Evolutionary conservation across 495 filamentous ascomycete genomes (phyloP).

Genomic region (Margaritispora aquatica): DNA sequence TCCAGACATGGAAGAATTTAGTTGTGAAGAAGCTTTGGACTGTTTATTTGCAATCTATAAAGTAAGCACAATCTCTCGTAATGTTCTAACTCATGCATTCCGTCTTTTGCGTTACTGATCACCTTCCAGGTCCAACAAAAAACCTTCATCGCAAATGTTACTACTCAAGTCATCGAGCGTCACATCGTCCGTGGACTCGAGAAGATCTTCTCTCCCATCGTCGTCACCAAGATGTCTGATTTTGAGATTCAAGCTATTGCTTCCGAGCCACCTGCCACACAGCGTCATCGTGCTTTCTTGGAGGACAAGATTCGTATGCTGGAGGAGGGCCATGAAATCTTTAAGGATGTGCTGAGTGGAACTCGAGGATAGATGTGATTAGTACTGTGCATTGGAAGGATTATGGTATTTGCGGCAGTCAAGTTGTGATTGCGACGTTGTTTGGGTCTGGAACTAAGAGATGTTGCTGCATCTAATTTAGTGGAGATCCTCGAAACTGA

Average conservation of each 20-base stretch:
- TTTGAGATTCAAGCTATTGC: constrained; percentile 22
- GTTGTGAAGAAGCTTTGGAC: constrained; percentile 30
- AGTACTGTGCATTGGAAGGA: no score
- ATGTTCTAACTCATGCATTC: background rate
- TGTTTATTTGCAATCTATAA: constrained; percentile 32
- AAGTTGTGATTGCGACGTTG: no score
- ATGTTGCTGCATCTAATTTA: no score
- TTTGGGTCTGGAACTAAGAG: no score
- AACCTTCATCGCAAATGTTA: constrained; percentile 31
- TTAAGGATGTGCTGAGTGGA: constrained; percentile 16
- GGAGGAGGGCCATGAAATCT: constrained; percentile 23
- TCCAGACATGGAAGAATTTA: constrained; percentile 29
- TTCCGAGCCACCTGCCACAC: constrained; percentile 20
- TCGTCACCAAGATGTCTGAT: constrained; percentile 20
- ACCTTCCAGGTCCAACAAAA: constrained; percentile 27
- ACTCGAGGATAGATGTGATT: background rate
- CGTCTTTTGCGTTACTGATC: background rate
- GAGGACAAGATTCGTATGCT: constrained; percentile 26
- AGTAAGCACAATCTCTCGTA: constrained; percentile 15
- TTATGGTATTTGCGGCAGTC: no score
- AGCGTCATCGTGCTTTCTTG: constrained; percentile 23
- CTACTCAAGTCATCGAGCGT: constrained; percentile 31
- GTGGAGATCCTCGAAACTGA: no score
- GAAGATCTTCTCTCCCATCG: constrained; percentile 27
- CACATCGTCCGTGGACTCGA: constrained; percentile 29